Evolutionary conservation across 78 protist genomes (phyloP), one percentile per base, ranked within the genome.

Genomic region (Tieghemostelium lacteum): DNA sequence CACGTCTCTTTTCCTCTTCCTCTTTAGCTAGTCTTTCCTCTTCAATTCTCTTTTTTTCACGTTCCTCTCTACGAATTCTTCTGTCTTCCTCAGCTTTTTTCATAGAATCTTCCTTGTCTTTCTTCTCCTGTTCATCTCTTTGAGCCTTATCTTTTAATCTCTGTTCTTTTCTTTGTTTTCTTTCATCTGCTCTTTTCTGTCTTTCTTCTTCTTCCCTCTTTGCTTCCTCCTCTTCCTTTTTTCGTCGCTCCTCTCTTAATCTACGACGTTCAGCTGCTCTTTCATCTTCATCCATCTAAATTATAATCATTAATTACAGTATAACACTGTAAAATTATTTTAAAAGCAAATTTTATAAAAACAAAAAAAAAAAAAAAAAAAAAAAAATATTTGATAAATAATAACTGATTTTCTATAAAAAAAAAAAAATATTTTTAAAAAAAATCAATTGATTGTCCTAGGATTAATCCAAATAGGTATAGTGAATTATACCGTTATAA

Each of bases 41-140:
- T 2, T 83, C 91, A 29, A 67, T 2, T 20, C 76, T 45, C 45
- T 64, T 61, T 17, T 58, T 24, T 29, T 83, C 91, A 69, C 91
- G 91, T 6, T 83, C 91, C 29, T 83, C 91, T 16, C 91, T 49
- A 16, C 91, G 36, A 40, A 22, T 40, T 49, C 17, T 52, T 31
- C 91, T 54, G 0, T 83, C 91, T 0, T 83, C 91, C 39, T 83
- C 91, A 0, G 78, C 63, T 60, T 63, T 83, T 49, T 83, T 83
- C 45, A 83, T 83, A 60, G 66, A 83, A 19, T 83, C 91, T 16
- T 83, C 91, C 71, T 69, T 45, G 42, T 83, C 91, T 58, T 83
- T 66, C 78, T 83, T 83, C 45, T 83, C 78, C 36, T 83, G 57
- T 40, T 71, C 91, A 24, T 83, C 91, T 26, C 78, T 31, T 7